Conservation (phyloP, 768 basidiomycete genomes). For the Mycena crocata region DNA sequence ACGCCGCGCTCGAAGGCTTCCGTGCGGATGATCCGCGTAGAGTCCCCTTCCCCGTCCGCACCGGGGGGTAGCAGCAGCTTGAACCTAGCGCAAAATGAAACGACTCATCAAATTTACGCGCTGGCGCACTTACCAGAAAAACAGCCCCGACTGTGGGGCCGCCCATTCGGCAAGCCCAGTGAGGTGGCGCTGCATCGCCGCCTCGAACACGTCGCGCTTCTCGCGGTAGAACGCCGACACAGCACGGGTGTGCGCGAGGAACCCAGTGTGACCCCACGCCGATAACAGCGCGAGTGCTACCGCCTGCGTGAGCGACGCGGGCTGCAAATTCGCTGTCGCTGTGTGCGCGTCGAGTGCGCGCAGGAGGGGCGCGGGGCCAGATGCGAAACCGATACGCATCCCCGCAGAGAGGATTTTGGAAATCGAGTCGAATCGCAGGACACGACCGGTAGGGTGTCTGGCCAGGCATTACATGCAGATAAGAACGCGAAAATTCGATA, state of each 20-base stretch:
- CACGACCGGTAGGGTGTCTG: constrained; percentile 74
- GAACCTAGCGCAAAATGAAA: no score
- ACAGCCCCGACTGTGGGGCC: constrained; percentile 85
- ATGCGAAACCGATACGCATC: constrained; percentile 84
- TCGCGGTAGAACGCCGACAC: constrained; percentile 81
- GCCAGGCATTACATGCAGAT: no score
- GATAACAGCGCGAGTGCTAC: constrained; percentile 68
- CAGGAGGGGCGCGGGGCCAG: constrained; percentile 77
- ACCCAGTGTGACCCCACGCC: constrained; percentile 83
- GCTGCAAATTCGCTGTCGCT: constrained; percentile 73
- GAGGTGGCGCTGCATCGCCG: constrained; percentile 81
- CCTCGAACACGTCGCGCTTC: constrained; percentile 84
- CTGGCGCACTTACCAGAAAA: constrained; percentile 89
- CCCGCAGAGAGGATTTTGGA: constrained; percentile 86
- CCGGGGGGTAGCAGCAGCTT: constrained; percentile 63
- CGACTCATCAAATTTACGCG: no score
- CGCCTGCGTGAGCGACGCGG: constrained; percentile 72
- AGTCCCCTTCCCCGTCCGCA: constrained; percentile 66
- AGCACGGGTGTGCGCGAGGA: constrained; percentile 71
- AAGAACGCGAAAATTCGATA: no score
- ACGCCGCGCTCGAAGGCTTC: constrained; percentile 86
- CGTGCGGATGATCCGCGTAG: constrained; percentile 75
- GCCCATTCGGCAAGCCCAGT: constrained; percentile 79
- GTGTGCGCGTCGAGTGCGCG: constrained; percentile 73
- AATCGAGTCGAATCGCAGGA: constrained; percentile 90